Evolutionary conservation across 345 rosid species (phyloP).

Genomic region (Hibiscus mutabilis): DNA sequence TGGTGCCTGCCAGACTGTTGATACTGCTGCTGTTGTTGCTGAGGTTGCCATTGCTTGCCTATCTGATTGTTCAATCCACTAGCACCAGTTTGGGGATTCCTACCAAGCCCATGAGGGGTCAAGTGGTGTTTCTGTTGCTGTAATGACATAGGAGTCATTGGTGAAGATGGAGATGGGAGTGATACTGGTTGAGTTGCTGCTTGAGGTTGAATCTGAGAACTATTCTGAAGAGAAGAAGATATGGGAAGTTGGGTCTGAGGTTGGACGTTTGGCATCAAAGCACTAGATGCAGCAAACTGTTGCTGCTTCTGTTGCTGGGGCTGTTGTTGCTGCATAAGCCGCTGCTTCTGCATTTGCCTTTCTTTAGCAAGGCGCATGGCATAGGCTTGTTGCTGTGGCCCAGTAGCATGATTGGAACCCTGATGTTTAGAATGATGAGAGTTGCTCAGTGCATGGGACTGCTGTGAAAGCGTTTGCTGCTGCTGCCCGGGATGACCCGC

Average conservation of each 20-base stretch:
- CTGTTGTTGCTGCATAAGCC: slow-evolving; percentile 57
- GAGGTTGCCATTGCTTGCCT: slow-evolving; percentile 77
- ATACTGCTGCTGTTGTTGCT: slow-evolving; percentile 46
- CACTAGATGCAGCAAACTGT: slow-evolving; percentile 55
- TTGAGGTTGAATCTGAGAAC: slow-evolving; percentile 62
- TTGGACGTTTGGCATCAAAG: slow-evolving; percentile 55
- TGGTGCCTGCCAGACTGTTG: slow-evolving; percentile 84
- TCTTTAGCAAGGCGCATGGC: slow-evolving; percentile 55
- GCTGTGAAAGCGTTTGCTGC: slow-evolving; percentile 64
- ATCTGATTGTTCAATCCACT: slow-evolving; percentile 62
- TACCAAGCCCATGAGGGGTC: slow-evolving; percentile 49
- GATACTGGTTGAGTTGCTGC: slow-evolving; percentile 53
- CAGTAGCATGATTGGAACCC: slow-evolving; percentile 52
- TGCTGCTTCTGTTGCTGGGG: slow-evolving; percentile 30
- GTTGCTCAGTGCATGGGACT: slow-evolving; percentile 46
- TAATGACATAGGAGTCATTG: slow-evolving; percentile 47
- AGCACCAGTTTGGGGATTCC: slow-evolving; percentile 51
- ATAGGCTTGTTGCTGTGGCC: slow-evolving; percentile 62
- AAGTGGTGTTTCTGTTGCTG: slow-evolving; percentile 59
- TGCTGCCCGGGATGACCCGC: slow-evolving; percentile 54
- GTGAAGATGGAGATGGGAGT: slow-evolving; percentile 46
- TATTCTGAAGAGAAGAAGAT: slow-evolving; percentile 62
- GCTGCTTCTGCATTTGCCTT: slow-evolving; percentile 83
- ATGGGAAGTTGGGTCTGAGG: slow-evolving; percentile 62
- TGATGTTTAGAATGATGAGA: slow-evolving; percentile 67